phyloP scores from a whole-genome alignment of 2,329 filamentous ascomycete genomes.

The Fusarium pilosicola region DNA sequence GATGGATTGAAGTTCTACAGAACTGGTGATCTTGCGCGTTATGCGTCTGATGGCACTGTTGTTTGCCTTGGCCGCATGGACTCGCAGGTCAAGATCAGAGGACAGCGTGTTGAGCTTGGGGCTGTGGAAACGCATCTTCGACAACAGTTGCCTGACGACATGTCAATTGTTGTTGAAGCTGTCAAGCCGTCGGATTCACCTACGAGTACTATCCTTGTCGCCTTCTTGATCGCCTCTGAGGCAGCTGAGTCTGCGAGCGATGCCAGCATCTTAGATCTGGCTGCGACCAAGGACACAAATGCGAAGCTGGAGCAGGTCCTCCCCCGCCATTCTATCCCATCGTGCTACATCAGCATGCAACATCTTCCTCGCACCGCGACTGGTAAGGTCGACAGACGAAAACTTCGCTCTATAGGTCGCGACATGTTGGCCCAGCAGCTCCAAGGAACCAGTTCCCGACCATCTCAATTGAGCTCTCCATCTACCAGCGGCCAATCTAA shows the following conservation, averaged over 20 bases:
- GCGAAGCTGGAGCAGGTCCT: background rate
- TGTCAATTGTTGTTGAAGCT: background rate
- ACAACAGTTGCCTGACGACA: background rate
- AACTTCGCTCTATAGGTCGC: background rate
- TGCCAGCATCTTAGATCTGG: background rate
- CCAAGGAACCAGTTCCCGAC: too few relatives aligned
- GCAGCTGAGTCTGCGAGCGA: accelerated
- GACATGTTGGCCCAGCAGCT: accelerated
- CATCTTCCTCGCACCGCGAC: background rate
- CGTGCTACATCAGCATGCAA: background rate
- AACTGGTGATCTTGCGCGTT: constrained; percentile 59
- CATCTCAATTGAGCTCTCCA: too few relatives aligned
- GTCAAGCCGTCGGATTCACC: background rate
- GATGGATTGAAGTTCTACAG: constrained; percentile 50
- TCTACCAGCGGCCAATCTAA: background rate
- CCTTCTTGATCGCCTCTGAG: background rate
- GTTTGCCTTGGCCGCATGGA: constrained; percentile 63
- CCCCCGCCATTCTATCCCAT: background rate
- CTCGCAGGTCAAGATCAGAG: constrained; percentile 67
- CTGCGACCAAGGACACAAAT: background rate
- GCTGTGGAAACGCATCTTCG: background rate
- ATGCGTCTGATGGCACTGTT: constrained; percentile 53
- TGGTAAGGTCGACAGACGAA: background rate
- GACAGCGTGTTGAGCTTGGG: constrained; percentile 61
- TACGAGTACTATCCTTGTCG: background rate